These are phyloP conservation scores for Trametes villosa DNA, from an alignment of 768 basidiomycete genomes.

Conservation along the genomic window DNA sequence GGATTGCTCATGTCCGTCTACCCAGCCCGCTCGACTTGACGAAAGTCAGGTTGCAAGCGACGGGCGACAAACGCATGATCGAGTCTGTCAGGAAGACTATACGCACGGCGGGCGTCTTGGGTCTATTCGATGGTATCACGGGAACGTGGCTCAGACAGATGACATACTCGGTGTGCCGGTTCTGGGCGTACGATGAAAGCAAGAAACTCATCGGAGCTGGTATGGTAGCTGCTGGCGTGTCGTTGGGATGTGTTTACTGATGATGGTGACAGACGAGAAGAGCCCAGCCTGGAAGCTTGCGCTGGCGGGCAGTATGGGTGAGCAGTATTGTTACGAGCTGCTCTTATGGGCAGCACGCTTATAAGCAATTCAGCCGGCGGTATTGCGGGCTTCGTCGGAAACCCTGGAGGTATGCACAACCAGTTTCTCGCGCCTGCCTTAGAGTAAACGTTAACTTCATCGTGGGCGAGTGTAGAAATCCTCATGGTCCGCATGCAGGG, in stretches of 20 bases:
- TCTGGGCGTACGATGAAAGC: conserved; percentile 92
- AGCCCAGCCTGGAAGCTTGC: conserved; percentile 84
- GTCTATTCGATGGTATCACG: conserved; percentile 84
- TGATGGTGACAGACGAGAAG: conserved; percentile 48
- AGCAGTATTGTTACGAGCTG: conserved; percentile 33
- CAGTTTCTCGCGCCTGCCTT: background rate
- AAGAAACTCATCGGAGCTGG: conserved; percentile 79
- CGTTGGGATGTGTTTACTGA: background rate
- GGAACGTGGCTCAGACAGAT: conserved; percentile 93
- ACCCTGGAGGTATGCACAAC: conserved; percentile 68
- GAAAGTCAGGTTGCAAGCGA: conserved; percentile 90
- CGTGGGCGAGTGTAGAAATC: conserved; percentile 27
- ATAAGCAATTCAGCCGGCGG: conserved; percentile 62
- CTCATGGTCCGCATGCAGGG: conserved; percentile 76
- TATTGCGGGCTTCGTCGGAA: conserved; percentile 87
- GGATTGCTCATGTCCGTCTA: background rate
- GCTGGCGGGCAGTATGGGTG: conserved; percentile 84
- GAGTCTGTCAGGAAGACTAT: conserved; percentile 82
- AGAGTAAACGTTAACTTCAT: background rate
- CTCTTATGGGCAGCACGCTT: background rate
- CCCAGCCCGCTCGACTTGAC: conserved; percentile 82
- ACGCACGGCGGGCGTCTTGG: conserved; percentile 74
- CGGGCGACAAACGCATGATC: conserved; percentile 91
- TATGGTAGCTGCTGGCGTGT: conserved; percentile 19
- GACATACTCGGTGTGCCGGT: conserved; percentile 91